These are phyloP conservation scores for Tritrichomonas foetus DNA, from an alignment of 208 protist species.

Conservation along the genomic window DNA sequence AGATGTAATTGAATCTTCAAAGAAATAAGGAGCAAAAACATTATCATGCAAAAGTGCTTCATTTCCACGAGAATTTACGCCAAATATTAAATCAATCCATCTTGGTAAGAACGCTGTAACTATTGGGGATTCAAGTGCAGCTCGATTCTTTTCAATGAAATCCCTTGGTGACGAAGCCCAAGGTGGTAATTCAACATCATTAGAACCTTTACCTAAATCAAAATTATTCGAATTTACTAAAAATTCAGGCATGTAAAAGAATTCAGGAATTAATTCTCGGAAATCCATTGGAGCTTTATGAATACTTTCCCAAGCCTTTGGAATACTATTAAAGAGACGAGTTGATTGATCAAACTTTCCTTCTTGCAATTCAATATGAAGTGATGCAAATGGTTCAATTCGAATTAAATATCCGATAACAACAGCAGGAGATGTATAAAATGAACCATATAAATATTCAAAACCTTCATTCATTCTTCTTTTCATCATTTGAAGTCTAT, in stretches of 20 bases:
- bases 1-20: not conserved
- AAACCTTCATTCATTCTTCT: too few species aligned
- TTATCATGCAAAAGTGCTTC: not conserved
- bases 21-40: not conserved
- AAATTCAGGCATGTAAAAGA: conserved; percentile 63
- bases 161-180: conserved; percentile 49
- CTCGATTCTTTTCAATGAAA: conserved; percentile 61
- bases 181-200: conserved; percentile 43
- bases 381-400: conserved; percentile 42
- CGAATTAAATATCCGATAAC: conserved; percentile 32
- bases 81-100: conserved; percentile 71
- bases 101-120: conserved; percentile 56
- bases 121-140: conserved; percentile 58
- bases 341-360: not conserved
- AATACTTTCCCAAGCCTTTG: not conserved
- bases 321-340: not conserved
- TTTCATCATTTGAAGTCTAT: not conserved
- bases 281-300: not conserved
- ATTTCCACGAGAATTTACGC: conserved; percentile 54
- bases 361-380: conserved; percentile 51
- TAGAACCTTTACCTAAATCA: conserved; percentile 50
- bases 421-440: conserved; percentile 38
- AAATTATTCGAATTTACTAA: conserved; percentile 57
- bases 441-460: not conserved
- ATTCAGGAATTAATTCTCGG: conserved; percentile 63